Evolutionary conservation across 2,329 filamentous ascomycete species (phyloP), one percentile per base, ranked within the genome.

Genomic region (Acarospora socialis): DNA sequence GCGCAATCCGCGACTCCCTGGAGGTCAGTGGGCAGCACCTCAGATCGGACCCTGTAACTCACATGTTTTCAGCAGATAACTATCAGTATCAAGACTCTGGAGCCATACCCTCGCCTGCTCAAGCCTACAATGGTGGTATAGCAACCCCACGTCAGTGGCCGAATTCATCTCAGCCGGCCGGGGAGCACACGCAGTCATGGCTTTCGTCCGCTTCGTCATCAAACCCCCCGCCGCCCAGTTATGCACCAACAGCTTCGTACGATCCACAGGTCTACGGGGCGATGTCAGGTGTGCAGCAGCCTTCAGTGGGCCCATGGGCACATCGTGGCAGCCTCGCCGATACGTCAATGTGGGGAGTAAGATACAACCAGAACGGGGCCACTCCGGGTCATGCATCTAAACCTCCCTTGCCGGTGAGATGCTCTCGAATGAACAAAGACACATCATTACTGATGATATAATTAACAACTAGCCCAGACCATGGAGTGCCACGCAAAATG

Each of bases 361-460:
- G 37, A 4, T 29, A 42, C 21, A 37, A 37, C 10, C 33, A 36
- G 16, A 34, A 24, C 14, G 13, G 27, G 14, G n/a, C 18, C 4
- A 23, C 6, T 16, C 23, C 22, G 28, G 21, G 22, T 21, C 22
- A 31, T 23, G 28, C 10, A 8, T 32, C 37, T 28, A 42, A 39
- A 32, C 41, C 39, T 10, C 34, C 36, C 9, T 33, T 43, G 27
- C 41, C 41, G n/a, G 41, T 43, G 28, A 36, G 39, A 30, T 27
- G 10, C 14, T 8, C 6, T 26, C 4, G 5, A 32, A 7, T n/a
- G 14, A n/a, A 10, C 10, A 13, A 21, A 14, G n/a, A 7, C 7
- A 7, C 23, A 21, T 4, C 8, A 17, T 10, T 3, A 20, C 30
- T 33, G n/a, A 34, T 5, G 4, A 21, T 4, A n/a, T 15, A 14